Evolutionary conservation across 768 basidiomycete genomes (phyloP), one percentile per base, ranked within the genome.

Genomic region (Psilocybe subaeruginosa): DNA sequence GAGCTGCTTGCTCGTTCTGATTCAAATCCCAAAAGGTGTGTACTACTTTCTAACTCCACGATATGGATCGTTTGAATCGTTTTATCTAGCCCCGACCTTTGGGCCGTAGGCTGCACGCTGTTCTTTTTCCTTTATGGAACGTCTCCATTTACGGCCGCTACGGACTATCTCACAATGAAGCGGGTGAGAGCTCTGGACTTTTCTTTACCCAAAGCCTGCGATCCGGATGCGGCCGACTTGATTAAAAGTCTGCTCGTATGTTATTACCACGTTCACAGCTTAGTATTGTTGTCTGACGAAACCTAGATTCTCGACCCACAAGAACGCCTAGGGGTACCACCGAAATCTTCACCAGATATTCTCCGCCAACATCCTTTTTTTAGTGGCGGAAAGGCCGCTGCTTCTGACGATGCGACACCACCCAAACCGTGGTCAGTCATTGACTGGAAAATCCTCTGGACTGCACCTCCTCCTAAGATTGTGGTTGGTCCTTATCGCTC

Each of bases 121-220:
- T 99, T 87, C 75, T 96, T 98, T 73, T 90, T 98, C 82, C 88
- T 98, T 54, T 86, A 91, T 11, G 97, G 96, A 41, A 86, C 85
- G 45, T 96, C 96, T 66, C 92, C 95, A 1, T 99, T 99, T 78
- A 86, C 92, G 64, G 95, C 91, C 3, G 80, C 88, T 5, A 95
- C 95, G 0, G 94, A 98, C 61, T 98, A 96, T 70, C 85, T 97
- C 61, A 97, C 92, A 33, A 96, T 95, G 85, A 90, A 97, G 70
- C 95, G 94, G 77, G 93, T 99, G 76, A 91, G 95, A 75, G 82
- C 86, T 48, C 79, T 92, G 50, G 91, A 97, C 48, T 98, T 95
- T 76, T 80, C 85, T 19, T 93, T 95, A 70, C 95, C 97, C 0
- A 88, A 90, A 8, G 90, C 86, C 1, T 96, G 97, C 68, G 93